phyloP scores from a whole-genome alignment of 163 green algal genomes.

The Chlorella variabilis region DNA sequence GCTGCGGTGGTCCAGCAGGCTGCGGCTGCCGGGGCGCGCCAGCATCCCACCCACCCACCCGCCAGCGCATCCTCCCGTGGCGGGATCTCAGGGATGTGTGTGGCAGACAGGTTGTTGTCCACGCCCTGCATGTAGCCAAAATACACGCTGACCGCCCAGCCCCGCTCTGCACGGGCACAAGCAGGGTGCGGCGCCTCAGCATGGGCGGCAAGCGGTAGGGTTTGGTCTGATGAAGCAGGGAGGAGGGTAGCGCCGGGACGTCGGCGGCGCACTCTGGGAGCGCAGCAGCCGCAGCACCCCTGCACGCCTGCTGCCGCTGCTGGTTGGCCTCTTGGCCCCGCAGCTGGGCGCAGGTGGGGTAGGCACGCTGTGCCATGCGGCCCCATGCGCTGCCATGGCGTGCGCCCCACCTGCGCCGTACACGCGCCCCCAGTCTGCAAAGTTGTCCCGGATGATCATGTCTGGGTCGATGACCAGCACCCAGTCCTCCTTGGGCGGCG shows the following conservation, averaged over 20 bases:
- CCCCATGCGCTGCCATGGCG: background rate
- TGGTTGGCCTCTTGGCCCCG: too few species aligned
- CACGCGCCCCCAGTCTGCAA: conserved; percentile 46
- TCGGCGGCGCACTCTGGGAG: too few species aligned
- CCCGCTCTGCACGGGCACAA: conserved; percentile 19
- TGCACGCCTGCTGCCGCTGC: too few species aligned
- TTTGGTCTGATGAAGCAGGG: too few species aligned
- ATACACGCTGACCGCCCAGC: conserved; percentile 67
- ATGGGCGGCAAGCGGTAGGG: too few species aligned
- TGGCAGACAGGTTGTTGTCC: conserved; percentile 74
- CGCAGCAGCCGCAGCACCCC: too few species aligned
- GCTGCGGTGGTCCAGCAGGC: too few species aligned
- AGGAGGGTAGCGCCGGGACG: too few species aligned
- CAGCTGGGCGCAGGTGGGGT: too few species aligned
- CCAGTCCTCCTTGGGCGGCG: conserved; percentile 57
- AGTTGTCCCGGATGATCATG: conserved; percentile 61
- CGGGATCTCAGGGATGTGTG: conserved; percentile 79
- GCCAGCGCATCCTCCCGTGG: conserved; percentile 75
- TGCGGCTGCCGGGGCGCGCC: too few species aligned
- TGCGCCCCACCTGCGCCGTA: conserved; percentile 34
- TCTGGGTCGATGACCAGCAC: conserved; percentile 66
- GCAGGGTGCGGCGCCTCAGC: too few species aligned
- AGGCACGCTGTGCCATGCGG: background rate
- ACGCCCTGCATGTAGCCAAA: conserved; percentile 78
- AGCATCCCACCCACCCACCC: conserved; percentile 47